These are phyloP conservation scores for Haplographium delicatum DNA, from an alignment of 495 filamentous ascomycete genomes.

Conservation along the genomic window DNA sequence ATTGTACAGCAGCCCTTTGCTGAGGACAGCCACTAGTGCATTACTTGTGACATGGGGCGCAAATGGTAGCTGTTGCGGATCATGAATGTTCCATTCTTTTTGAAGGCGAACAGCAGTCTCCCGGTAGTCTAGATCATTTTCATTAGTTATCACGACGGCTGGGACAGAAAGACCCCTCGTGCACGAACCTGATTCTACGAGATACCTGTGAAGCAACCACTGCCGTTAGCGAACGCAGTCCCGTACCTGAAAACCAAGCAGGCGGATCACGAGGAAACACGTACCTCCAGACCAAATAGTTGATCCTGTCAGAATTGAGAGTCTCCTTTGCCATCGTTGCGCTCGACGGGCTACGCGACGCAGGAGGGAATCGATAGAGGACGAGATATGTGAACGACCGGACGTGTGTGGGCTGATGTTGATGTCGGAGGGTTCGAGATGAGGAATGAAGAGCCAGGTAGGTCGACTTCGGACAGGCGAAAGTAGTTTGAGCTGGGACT, in stretches of 20 bases:
- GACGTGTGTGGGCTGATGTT: constrained; percentile 28
- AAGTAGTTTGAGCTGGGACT: too few species aligned
- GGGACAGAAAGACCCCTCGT: constrained; percentile 27
- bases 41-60: constrained; percentile 70
- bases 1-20: constrained; percentile 73
- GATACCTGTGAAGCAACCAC: constrained; percentile 55
- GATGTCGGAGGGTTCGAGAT: constrained; percentile 24
- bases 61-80: constrained; percentile 70
- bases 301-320: constrained; percentile 89
- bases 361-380: constrained; percentile 31
- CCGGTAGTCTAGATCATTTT: constrained; percentile 46
- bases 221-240: constrained; percentile 20
- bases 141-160: constrained; percentile 3
- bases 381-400: constrained; percentile 26
- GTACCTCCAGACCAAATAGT: constrained; percentile 98
- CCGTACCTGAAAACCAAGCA: constrained; percentile 22
- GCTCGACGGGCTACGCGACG: constrained; percentile 27
- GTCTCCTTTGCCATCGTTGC: constrained; percentile 48
- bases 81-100: constrained; percentile 68
- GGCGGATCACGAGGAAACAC: constrained; percentile 32
- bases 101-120: constrained; percentile 76
- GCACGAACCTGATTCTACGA: constrained; percentile 78
- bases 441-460: constrained; percentile 28
- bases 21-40: constrained; percentile 68
- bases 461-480: constrained; percentile 16